Conservation (phyloP, 345 rosid genomes). For the Heritiera fomes region DNA sequence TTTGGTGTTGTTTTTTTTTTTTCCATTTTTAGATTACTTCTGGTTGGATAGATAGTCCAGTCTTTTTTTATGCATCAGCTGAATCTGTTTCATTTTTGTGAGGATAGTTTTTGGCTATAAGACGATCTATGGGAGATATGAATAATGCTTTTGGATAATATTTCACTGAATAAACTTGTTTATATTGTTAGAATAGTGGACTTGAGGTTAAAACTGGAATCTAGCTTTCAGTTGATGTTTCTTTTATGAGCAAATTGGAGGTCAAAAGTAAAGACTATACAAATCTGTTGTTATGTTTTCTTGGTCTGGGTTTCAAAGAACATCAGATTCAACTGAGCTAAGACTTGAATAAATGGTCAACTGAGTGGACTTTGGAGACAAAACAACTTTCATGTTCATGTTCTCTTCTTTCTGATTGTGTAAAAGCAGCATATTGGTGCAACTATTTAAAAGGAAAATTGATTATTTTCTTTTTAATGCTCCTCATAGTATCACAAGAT, state of each 20-base stretch:
- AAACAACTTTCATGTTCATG: background rate
- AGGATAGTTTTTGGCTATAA: background rate
- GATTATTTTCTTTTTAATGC: background rate
- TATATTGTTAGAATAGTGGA: background rate
- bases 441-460: background rate
- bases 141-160: background rate
- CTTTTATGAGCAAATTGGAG: background rate
- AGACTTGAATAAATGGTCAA: background rate
- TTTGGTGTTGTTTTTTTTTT: background rate
- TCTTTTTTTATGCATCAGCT: slow-evolving; percentile 2
- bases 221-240: background rate
- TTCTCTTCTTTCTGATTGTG: background rate
- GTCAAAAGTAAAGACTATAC: background rate
- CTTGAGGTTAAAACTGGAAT: background rate
- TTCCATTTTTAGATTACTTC: background rate
- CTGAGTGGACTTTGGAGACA: background rate
- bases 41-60: background rate
- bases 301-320: slow-evolving; percentile 5
- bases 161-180: background rate
- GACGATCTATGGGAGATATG: background rate
- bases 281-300: background rate
- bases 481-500: background rate
- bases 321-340: background rate
- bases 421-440: background rate
- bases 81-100: background rate